Conservation (phyloP, 2,329 filamentous ascomycete genomes). For the Claviceps sp. region DNA sequence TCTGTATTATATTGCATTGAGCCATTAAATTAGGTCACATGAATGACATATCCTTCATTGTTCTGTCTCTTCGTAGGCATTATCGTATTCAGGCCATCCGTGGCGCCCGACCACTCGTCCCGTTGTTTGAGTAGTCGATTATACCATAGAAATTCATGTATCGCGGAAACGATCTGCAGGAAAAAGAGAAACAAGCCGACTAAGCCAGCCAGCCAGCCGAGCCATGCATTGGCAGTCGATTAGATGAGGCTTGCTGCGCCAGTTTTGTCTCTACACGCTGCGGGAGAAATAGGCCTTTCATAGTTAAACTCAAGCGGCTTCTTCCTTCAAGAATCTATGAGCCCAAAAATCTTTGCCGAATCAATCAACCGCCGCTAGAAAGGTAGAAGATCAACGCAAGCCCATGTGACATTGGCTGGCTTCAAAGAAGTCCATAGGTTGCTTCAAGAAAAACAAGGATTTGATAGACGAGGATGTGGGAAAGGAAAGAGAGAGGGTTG, state of each 20-base stretch:
- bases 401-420: too few species aligned
- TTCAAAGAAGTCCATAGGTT: not conserved
- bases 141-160: not conserved
- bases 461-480: not conserved
- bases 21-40: not conserved
- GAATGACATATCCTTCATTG: not conserved
- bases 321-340: not conserved
- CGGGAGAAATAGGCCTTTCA: not conserved
- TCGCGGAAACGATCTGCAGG: not conserved
- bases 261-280: not conserved
- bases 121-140: not conserved
- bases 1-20: not conserved
- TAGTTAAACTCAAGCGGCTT: not conserved
- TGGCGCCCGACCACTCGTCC: not conserved
- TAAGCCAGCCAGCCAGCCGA: not conserved
- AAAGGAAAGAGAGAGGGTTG: not conserved
- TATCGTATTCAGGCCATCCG: not conserved
- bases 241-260: not conserved
- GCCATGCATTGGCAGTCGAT: not conserved
- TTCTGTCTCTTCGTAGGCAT: not conserved
- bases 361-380: not conserved
- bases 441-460: not conserved
- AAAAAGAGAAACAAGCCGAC: not conserved
- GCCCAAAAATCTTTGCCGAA: not conserved
- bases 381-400: not conserved